Conservation (phyloP, 225 moss, liverwort and hornwort species). For the Physcomitrium patens region DNA sequence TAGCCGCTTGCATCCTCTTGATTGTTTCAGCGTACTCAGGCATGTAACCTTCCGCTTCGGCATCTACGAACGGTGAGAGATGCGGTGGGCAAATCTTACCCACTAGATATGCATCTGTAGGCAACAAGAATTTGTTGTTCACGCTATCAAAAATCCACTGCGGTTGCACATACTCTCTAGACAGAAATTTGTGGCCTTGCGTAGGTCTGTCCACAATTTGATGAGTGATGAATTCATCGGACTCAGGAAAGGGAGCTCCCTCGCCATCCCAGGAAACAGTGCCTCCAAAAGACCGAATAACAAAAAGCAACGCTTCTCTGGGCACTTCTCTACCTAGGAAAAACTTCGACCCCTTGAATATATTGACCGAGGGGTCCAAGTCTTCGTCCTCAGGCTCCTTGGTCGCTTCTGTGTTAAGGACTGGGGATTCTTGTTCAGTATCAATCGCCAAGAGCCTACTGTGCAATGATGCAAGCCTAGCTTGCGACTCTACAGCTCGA, state of each 20-base stretch:
- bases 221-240: conserved; percentile 79
- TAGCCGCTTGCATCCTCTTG: conserved; percentile 64
- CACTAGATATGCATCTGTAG: conserved; percentile 66
- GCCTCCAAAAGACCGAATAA: conserved; percentile 78
- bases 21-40: conserved; percentile 88
- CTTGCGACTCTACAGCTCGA: conserved; percentile 54
- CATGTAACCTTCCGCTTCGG: conserved; percentile 86
- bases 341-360: conserved; percentile 71
- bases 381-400: conserved; percentile 47
- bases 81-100: conserved; percentile 90
- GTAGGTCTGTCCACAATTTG: conserved; percentile 94
- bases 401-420: conserved; percentile 29
- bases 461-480: conserved; percentile 62
- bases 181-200: conserved; percentile 68
- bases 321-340: conserved; percentile 89
- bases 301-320: conserved; percentile 79
- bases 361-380: conserved; percentile 43
- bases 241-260: conserved; percentile 74
- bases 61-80: conserved; percentile 90
- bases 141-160: conserved; percentile 92
- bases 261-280: conserved; percentile 87
- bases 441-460: conserved; percentile 56
- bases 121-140: conserved; percentile 66
- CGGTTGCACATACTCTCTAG: conserved; percentile 90
- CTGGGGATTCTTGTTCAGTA: conserved; percentile 44